Evolutionary conservation across 768 basidiomycete genomes (phyloP), one percentile per base, ranked within the genome.

Genomic region (Leccinum barrowsii): DNA sequence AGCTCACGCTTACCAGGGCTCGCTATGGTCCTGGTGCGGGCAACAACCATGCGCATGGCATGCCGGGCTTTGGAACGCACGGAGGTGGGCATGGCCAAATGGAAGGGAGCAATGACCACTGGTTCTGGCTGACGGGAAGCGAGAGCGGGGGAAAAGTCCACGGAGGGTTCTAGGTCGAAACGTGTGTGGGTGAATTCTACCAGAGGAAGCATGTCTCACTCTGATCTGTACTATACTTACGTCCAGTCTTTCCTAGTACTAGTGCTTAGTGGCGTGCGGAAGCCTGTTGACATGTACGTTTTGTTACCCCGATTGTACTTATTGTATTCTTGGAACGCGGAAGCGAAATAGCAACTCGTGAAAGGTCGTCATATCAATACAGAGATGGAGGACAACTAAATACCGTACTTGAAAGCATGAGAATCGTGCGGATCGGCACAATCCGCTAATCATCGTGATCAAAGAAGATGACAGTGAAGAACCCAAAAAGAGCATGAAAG

Each of bases 61-160:
- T 55, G 4, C 58, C 59, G 0, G 54, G 62, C 40, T 60, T 66
- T 51, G 67, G 67, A 52, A 30, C 44, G 6, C 57, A 59, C 21
- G 60, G 67, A 1, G 67, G 60, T 44, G 66, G 66, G 8, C 57
- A 55, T 21, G 24, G 48, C 10, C 67, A 68, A n/a, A 32, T 68
- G 17, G 65, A 68, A 40, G 32, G 19, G 1, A 50, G 48, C 2
- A 62, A 62, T n/a, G 54, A 67, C 28, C 67, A 68, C 21, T 68
- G 67, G 67, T 68, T 68, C 42, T 68, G 67, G 67, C 48, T 68
- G 11, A 42, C 57, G 2, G 50, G 50, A 2, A 62, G 63, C 19
- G 59, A 57, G 12, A 63, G 60, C 15, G 60, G 62, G 2, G 51
- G 59, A 10, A 60, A 21, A 24, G 37, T 15, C 22, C 34, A 54